A percentile compares a stretch with the other conserved stretches of the same genome.
Evolutionary conservation across 78 protist genomes (phyloP).

Genomic region (Guillardia theta): DNA sequence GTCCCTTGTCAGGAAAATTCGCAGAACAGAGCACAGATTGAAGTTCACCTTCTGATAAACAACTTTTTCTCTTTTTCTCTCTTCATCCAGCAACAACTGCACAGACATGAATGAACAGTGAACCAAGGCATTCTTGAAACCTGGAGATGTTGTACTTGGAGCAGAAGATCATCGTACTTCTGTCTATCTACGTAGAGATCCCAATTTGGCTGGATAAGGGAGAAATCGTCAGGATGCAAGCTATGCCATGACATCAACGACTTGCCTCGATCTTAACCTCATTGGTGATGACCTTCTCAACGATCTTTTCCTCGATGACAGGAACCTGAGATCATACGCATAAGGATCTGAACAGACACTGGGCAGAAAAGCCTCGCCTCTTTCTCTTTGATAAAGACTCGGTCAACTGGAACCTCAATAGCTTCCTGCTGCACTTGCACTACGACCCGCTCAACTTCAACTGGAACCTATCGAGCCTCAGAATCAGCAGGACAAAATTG

Average conservation of each 20-base stretch:
- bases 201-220: no score
- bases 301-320: background rate
- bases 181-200: background rate
- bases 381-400: no score
- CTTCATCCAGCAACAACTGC: background rate
- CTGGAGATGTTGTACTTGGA: background rate
- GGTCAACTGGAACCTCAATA: background rate
- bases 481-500: background rate
- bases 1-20: no score
- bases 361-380: no score
- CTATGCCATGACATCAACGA: background rate
- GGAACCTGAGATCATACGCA: no score
- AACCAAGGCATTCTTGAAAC: background rate
- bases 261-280: background rate
- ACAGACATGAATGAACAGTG: background rate
- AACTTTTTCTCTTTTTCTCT: no score
- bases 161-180: background rate
- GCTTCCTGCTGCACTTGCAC: background rate
- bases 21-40: no score
- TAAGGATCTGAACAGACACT: no score
- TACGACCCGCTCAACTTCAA: background rate
- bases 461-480: background rate
- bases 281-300: background rate
- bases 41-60: no score
- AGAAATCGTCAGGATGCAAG: no score